Percentiles rank a stretch among this genome's conserved stretches.
Conservation (phyloP, 257 asterid species). For the Orobanche coerulescens region DNA sequence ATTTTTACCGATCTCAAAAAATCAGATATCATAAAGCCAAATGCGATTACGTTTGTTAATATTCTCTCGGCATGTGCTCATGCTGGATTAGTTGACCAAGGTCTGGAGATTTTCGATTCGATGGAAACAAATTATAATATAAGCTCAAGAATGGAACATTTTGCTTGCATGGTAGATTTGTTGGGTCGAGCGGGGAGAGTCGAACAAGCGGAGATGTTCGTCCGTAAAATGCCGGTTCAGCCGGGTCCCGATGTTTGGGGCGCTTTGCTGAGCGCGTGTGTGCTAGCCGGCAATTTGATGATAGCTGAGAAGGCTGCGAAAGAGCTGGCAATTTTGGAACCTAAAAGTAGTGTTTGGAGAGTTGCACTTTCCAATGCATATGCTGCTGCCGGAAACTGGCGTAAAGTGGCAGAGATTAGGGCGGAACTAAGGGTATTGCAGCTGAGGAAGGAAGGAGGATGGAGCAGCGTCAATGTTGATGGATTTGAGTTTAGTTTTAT, state of each 20-base stretch:
- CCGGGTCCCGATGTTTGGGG: constrained; percentile 37
- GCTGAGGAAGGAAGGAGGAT: constrained; percentile 40
- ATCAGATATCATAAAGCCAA: constrained; percentile 19
- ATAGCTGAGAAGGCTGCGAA: constrained; percentile 38
- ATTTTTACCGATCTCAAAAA: constrained; percentile 9
- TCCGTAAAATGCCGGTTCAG: constrained; percentile 21
- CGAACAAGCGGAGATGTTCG: constrained; percentile 32
- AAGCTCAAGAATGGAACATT: constrained; percentile 29
- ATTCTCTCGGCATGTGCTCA: constrained; percentile 42
- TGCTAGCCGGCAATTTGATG: constrained; percentile 15
- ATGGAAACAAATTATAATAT: constrained; percentile 24
- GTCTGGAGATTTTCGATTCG: constrained; percentile 24
- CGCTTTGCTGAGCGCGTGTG: constrained; percentile 32
- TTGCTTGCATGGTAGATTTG: constrained; percentile 39
- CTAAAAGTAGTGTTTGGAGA: constrained; percentile 37
- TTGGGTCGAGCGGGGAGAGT: constrained; percentile 39
- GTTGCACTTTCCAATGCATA: constrained; percentile 36
- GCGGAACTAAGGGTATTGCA: constrained; percentile 27
- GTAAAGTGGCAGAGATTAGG: constrained; percentile 25
- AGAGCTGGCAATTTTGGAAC: constrained; percentile 28
- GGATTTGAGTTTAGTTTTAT: constrained; percentile 29
- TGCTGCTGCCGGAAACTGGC: constrained; percentile 36
- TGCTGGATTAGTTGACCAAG: constrained; percentile 34
- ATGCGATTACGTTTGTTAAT: constrained; percentile 29
- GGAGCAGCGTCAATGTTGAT: constrained; percentile 38